These are phyloP conservation scores for Xylaria longipes DNA, from an alignment of 495 filamentous ascomycete species.

Conservation along the genomic window DNA sequence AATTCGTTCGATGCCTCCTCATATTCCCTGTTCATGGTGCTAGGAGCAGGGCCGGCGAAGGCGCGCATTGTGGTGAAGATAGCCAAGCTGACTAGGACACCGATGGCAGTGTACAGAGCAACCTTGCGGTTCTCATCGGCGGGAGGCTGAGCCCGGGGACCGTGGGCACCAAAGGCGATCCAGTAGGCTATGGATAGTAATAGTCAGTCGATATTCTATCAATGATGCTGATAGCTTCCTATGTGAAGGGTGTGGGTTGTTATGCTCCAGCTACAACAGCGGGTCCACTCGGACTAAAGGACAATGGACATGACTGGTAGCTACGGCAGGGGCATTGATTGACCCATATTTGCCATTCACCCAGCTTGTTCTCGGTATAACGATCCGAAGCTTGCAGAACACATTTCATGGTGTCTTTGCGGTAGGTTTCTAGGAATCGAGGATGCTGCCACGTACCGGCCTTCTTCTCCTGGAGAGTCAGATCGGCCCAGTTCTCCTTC, in stretches of 20 bases:
- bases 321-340: constrained; percentile 18
- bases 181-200: constrained; percentile 77
- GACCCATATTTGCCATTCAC: constrained; percentile 13
- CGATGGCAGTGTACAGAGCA: constrained; percentile 69
- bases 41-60: constrained; percentile 71
- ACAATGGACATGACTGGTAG: constrained; percentile 13
- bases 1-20: constrained; percentile 93
- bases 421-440: background rate
- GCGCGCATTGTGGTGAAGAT: constrained; percentile 70
- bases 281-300: constrained; percentile 25
- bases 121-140: constrained; percentile 83
- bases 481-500: constrained; percentile 94
- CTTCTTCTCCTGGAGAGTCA: constrained; percentile 97
- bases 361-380: background rate
- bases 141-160: constrained; percentile 80
- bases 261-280: constrained; percentile 11
- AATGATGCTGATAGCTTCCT: constrained; percentile 27
- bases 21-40: constrained; percentile 94
- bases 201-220: constrained; percentile 25
- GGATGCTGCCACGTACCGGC: constrained; percentile 74
- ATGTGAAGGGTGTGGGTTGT: constrained; percentile 29
- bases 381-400: background rate
- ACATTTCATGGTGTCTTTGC: background rate
- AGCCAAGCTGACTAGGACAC: constrained; percentile 63
- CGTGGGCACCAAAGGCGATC: constrained; percentile 96